These are phyloP conservation scores for Plasmopara muralis DNA, from an alignment of 352 stramenopile species.

Conservation along the genomic window DNA sequence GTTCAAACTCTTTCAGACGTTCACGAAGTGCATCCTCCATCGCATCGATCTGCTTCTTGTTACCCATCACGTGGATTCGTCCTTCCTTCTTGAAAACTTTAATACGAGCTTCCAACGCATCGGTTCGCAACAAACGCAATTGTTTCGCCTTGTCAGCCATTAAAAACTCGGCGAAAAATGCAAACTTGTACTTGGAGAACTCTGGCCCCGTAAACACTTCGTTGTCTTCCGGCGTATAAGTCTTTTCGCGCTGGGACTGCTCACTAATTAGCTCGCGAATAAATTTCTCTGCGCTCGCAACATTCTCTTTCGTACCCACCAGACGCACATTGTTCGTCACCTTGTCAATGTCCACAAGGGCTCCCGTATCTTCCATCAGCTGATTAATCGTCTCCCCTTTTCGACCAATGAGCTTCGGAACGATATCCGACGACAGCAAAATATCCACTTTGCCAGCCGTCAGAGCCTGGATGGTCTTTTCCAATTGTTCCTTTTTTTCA, in stretches of 20 bases:
- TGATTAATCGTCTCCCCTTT: conserved; percentile 82
- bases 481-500: conserved; percentile 38
- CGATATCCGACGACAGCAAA: conserved; percentile 55
- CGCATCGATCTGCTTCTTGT: conserved; percentile 53
- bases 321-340: conserved; percentile 61
- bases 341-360: conserved; percentile 74
- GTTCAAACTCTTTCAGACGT: conserved; percentile 48
- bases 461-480: conserved; percentile 51
- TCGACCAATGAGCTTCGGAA: conserved; percentile 80
- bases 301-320: conserved; percentile 52
- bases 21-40: conserved; percentile 58
- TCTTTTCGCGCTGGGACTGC: conserved; percentile 54
- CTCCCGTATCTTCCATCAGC: conserved; percentile 73
- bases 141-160: conserved; percentile 71
- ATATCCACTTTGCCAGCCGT: conserved; percentile 52
- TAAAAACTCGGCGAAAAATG: conserved; percentile 73
- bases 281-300: conserved; percentile 47
- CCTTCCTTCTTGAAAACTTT: conserved; percentile 66
- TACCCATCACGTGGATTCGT: conserved; percentile 56
- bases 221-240: conserved; percentile 38
- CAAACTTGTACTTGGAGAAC: conserved; percentile 54
- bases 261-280: conserved; percentile 55
- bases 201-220: conserved; percentile 36
- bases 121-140: conserved; percentile 52
- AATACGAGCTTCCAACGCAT: conserved; percentile 52